These are phyloP conservation scores for Podaxis sp. DNA, from an alignment of 768 basidiomycete species.

Conservation along the genomic window DNA sequence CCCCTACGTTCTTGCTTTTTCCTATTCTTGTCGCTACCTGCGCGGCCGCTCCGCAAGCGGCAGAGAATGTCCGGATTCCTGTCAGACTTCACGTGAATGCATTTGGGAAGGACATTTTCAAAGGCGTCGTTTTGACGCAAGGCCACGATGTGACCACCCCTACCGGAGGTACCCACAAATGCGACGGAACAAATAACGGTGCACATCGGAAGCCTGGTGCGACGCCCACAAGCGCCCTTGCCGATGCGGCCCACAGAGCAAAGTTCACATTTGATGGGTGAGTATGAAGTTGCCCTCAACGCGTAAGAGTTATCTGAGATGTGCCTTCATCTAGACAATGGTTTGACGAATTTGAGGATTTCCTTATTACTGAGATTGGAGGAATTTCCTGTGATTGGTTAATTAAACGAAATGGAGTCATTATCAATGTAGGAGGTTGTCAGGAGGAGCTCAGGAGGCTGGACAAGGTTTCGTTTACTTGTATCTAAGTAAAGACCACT, in stretches of 20 bases:
- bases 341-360: conserved; percentile 39
- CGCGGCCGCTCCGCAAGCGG: conserved; percentile 7
- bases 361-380: conserved; percentile 39
- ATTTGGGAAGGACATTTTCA: conserved; percentile 35
- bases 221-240: conserved; percentile 43
- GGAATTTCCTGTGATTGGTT: conserved; percentile 35
- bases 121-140: conserved; percentile 34
- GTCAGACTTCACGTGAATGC: conserved; percentile 43
- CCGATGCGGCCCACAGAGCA: conserved; percentile 33
- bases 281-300: conserved; percentile 4
- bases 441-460: conserved; percentile 32
- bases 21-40: conserved; percentile 1
- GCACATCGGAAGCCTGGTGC: conserved; percentile 35
- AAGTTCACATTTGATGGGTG: conserved; percentile 43
- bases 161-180: conserved; percentile 39
- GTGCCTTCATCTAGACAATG: conserved; percentile 27
- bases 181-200: conserved; percentile 43
- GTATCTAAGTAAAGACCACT: neutral
- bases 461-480: conserved; percentile 38
- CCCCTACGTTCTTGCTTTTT: neutral
- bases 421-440: conserved; percentile 39
- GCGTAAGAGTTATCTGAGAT: neutral
- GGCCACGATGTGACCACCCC: conserved; percentile 41
- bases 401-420: conserved; percentile 33
- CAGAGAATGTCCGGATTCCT: conserved; percentile 15